Evolutionary conservation across 2,329 filamentous ascomycete species (phyloP), one percentile per base, ranked within the genome.

Genomic region (Xylaria sp.): DNA sequence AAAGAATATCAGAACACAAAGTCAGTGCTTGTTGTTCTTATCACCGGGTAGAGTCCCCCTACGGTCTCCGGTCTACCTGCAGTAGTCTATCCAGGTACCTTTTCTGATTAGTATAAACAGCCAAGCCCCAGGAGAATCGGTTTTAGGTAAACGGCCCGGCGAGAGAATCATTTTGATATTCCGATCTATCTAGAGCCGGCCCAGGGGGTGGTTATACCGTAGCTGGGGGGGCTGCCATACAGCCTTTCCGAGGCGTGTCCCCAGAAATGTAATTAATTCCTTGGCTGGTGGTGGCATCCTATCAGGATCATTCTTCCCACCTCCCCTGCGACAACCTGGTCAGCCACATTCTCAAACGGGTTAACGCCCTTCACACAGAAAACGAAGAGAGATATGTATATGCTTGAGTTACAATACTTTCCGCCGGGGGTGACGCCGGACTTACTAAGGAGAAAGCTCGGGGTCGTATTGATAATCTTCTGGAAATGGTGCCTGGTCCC

Each of bases 341-440:
- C 62, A 60, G 62, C 60, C 62, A 59, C 59, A 59, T 49, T 48
- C 52, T 57, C 54, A 57, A 54, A 57, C 37, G 34, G 52, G 37
- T 49, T 4, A 57, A 50, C 23, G 4, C 37, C 11, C 37, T 42
- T 13, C 11, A 42, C 9, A 42, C 37, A 42, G 37, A 2, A 42
- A 42, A 11, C 23, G 4, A 30, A 30, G 23, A 30, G 23, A 30
- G 23, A 30, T 30, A 30, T 30, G 5, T 30, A 4, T 5, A 4
- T 30, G 23, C 4, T 4, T 30, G 4, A 30, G 4, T 4, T 30
- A 30, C 23, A 30, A 30, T 30, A 30, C 23, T 30, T 30, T 30
- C 23, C 23, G 23, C 23, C 4, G 23, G 23, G 23, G 23, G 23
- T 30, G 23, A 30, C 23, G 23, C 4, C 23, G 23, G 23, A 30